A percentile compares a stretch with the other conserved stretches of the same genome.
Conservation (phyloP, 306 rosid genomes). For the Elaeagnus macrophylla region DNA sequence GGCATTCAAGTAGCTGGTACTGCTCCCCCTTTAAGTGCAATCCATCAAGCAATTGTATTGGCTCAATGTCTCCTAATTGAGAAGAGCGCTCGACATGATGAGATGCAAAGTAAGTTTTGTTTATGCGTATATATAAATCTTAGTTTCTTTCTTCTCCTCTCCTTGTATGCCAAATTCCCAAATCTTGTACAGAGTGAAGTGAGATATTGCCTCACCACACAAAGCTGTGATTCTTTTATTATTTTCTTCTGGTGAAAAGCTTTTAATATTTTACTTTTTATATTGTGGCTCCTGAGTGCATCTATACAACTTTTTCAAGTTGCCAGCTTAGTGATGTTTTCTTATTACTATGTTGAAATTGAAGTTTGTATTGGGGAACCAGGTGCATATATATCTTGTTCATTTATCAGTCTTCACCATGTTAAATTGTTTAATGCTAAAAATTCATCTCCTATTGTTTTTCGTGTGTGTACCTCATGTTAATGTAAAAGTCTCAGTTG, state of each 20-base stretch:
- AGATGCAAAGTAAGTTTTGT: constrained; percentile 74
- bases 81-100: constrained; percentile 85
- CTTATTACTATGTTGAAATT: not conserved
- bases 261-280: not conserved
- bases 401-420: not conserved
- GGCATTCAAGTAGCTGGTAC: constrained; percentile 35
- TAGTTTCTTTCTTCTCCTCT: not conserved
- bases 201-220: constrained; percentile 4
- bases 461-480: not conserved
- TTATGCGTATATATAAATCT: not conserved
- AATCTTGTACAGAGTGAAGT: not conserved
- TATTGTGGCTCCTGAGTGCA: not conserved
- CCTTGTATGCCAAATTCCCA: not conserved
- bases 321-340: not conserved
- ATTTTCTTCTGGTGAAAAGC: not conserved
- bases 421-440: too few relatives aligned
- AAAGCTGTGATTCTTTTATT: not conserved
- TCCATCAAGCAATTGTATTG: constrained; percentile 71
- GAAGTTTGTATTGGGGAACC: not conserved
- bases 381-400: not conserved
- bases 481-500: too few relatives aligned
- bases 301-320: not conserved
- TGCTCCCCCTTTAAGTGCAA: constrained; percentile 41
- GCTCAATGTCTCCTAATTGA: constrained; percentile 81
- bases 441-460: not conserved